These are phyloP conservation scores for Fusarium sp. DNA, from an alignment of 2,329 filamentous ascomycete genomes.

Conservation along the genomic window DNA sequence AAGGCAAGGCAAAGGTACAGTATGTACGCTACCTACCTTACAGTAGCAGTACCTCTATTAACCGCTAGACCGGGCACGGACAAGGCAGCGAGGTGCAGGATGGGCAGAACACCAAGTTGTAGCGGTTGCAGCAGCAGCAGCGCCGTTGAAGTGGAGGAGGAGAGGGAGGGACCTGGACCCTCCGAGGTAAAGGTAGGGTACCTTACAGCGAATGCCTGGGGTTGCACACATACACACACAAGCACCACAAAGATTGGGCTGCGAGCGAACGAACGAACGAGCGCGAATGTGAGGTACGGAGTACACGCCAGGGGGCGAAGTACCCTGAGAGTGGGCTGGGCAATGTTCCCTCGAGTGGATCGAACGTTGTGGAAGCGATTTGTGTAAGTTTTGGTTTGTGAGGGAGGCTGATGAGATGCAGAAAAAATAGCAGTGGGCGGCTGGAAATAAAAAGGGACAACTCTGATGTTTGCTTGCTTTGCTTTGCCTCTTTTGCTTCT, in stretches of 20 bases:
- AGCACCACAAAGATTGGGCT: neutral
- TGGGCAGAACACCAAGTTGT: neutral
- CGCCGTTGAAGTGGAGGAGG: conserved; percentile 34
- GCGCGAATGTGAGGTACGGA: neutral
- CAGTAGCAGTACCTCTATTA: conserved; percentile 9
- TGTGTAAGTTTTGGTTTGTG: conserved; percentile 19
- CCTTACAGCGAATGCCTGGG: conserved; percentile 35
- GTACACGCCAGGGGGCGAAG: conserved; percentile 21
- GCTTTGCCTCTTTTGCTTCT: conserved; percentile 16
- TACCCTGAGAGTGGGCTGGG: conserved; percentile 15
- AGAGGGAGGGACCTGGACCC: conserved; percentile 21
- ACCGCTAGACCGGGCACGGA: conserved; percentile 28
- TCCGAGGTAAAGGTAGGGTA: conserved; percentile 24
- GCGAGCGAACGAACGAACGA: neutral
- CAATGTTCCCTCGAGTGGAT: conserved; percentile 19
- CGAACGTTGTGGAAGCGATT: conserved; percentile 32
- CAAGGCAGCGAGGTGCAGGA: neutral
- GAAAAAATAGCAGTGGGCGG: neutral
- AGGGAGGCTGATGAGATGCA: neutral
- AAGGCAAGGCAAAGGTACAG: neutral
- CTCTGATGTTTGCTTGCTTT: neutral
- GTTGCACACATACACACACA: conserved; percentile 1
- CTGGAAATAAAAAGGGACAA: neutral
- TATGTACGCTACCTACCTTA: neutral
- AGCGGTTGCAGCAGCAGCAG: conserved; percentile 15